Conservation (phyloP, 2,329 filamentous ascomycete species). For the Samsoniella hepiali region DNA sequence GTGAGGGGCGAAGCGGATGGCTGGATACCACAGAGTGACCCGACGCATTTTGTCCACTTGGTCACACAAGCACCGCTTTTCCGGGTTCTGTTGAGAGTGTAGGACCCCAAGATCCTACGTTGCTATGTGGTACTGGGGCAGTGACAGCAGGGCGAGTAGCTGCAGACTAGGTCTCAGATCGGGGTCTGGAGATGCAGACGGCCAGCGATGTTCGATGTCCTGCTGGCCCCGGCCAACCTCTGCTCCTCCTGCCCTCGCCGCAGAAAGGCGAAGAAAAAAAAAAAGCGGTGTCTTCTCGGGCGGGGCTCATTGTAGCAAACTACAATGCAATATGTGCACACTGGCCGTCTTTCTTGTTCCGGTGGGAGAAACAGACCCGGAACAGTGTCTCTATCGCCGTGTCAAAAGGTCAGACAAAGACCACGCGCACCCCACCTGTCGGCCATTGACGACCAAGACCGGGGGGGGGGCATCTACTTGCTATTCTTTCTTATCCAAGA, state of each 20-base stretch:
- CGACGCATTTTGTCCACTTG: neutral
- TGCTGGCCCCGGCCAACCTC: neutral
- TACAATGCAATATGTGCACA: neutral
- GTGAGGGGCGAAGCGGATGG: neutral
- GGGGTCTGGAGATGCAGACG: neutral
- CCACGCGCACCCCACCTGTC: neutral
- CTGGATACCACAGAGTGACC: neutral
- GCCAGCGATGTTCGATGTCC: neutral
- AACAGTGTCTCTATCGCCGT: slow-evolving; percentile 7
- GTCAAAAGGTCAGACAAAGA: slow-evolving; percentile 1
- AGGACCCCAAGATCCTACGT: neutral
- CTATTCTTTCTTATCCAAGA: neutral
- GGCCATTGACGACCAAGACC: neutral
- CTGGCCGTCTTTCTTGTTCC: neutral
- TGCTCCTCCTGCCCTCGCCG: no score
- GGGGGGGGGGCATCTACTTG: neutral
- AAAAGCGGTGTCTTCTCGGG: neutral
- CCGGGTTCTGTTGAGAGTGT: neutral
- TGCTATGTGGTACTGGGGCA: neutral
- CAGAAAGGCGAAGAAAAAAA: neutral
- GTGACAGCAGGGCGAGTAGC: slow-evolving; percentile 2
- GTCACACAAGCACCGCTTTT: neutral
- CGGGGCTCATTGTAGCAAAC: neutral
- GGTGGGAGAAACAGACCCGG: slow-evolving; percentile 4
- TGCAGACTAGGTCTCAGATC: slow-evolving; percentile 11